Evolutionary conservation across 2,329 filamentous ascomycete genomes (phyloP), one percentile per base, ranked within the genome.

Genomic region (Thermochaetoides dissita): DNA sequence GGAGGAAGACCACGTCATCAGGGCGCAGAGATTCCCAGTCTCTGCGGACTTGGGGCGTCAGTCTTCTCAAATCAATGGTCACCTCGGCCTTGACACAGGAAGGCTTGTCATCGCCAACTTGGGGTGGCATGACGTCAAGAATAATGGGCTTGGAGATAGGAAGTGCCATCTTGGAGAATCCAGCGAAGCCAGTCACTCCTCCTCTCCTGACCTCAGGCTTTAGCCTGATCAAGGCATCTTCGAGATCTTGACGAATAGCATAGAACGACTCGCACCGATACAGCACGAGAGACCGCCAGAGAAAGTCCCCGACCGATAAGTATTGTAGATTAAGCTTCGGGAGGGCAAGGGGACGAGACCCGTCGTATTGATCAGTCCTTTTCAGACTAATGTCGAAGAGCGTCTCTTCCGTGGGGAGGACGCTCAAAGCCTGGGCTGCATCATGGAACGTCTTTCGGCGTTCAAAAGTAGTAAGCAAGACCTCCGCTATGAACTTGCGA

Each of bases 271-370:
- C 91, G 45, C 81, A 84, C 34, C 89, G 79, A 58, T 94, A 91
- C 7, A 98, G 67, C 10, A 93, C 72, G 54, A 96, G 81, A 0
- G 89, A 87, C 48, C 93, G 76, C 87, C 88, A 98, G n/a, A 98
- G 65, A 53, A 98, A 98, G 60, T 98, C 91, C 3, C 87, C 87
- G 39, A 94, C 77, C 3, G 88, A 94, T 10, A 98, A 69, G 60
- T 98, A 98, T 57, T 98, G 91, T 29, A 98, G 67, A 53, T 95
- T 98, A 37, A 96, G 64, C 59, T 98, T 98, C 3, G 91, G 91
- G 36, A 98, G 77, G 3, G 91, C 85, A 44, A 98, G 69, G 6
- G 91, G 88, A 38, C 76, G 76, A 24, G 85, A 87, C 28, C 88
- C 88, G 58, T 94, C 81, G 54, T 95, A 96, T 7, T 70, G 71